phyloP scores from a whole-genome alignment of 83 land plant genomes.

The Picea engelmannii region DNA sequence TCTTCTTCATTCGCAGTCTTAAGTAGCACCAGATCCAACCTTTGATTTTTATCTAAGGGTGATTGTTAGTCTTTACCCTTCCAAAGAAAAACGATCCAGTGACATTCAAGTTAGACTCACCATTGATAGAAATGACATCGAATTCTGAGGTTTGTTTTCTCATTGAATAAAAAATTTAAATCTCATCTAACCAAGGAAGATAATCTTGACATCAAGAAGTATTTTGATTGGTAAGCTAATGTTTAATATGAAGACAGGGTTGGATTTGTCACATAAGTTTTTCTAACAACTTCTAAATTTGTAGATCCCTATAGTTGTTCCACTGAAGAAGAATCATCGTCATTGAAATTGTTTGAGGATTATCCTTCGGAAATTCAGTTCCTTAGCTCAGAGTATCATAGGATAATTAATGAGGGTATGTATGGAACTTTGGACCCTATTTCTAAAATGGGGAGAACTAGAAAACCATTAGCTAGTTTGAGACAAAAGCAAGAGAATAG shows the following conservation, averaged over 20 bases:
- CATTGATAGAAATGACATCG: too few relatives aligned
- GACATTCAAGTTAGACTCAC: too few relatives aligned
- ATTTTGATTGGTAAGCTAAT: conserved; percentile 11
- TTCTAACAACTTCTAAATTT: conserved; percentile 5
- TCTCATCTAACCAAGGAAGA: neutral
- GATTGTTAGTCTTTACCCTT: too few relatives aligned
- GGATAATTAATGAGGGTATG: neutral
- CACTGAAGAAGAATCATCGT: conserved; percentile 12
- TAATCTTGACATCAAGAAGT: conserved; percentile 5
- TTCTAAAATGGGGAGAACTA: neutral
- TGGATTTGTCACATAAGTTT: neutral
- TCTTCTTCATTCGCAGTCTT: too few relatives aligned
- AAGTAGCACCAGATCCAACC: too few relatives aligned
- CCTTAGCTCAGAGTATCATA: neutral
- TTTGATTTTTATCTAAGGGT: too few relatives aligned
- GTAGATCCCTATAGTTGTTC: conserved; percentile 5
- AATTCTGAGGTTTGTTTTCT: too few relatives aligned
- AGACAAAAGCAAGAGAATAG: neutral
- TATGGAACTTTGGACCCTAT: neutral
- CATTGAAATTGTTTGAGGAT: neutral
- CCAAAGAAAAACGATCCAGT: too few relatives aligned
- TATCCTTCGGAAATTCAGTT: neutral
- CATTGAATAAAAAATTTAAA: neutral
- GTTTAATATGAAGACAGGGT: neutral
- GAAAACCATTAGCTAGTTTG: neutral